Evolutionary conservation across 2,329 filamentous ascomycete genomes (phyloP), one percentile per base, ranked within the genome.

Genomic region (Penicillium sp.): DNA sequence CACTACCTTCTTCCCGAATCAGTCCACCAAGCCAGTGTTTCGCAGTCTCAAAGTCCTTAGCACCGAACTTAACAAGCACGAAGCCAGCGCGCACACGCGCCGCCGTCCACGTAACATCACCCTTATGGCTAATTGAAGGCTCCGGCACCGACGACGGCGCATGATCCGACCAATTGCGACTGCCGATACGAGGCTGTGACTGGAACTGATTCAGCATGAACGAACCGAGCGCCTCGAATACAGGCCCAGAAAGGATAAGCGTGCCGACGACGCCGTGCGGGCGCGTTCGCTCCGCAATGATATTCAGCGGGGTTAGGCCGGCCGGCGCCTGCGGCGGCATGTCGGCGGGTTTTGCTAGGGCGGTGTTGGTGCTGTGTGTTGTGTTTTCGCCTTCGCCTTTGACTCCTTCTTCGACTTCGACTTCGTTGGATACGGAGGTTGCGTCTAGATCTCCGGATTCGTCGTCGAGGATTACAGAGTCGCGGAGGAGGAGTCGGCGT

Each of bases 11-110:
- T 59, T 84, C 81, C 43, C 80, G 75, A 44, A 96, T 76, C 83
- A 97, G 89, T 7, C 80, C 80, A 10, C 86, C 85, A 55, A 97
- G 80, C 91, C 92, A 97, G 44, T 83, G 77, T 62, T 89, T 84
- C 4, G 88, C 91, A 26, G 87, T 88, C 71, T 97, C 91, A 25
- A 96, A 88, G 42, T 87, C 88, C 52, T 80, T 82, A 1, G 92
- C 90, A 1, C 90, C 91, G 71, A 97, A 95, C 72, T 97, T 97
- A 63, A 97, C 88, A 26, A 97, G 82, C 4, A 94, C 88, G 67
- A 93, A 96, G 4, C 90, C 88, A 16, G 68, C 72, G 50, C 91
- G 82, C 33, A 95, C 85, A 26, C 82, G 83, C 14, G 91, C 89
- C 12, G 89, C 90, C 26, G 91, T 92, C 90, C 91, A 96, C 4